These are phyloP conservation scores for Yamadazyma oceani DNA, from an alignment of 1,139 yeast species.

Conservation along the genomic window DNA sequence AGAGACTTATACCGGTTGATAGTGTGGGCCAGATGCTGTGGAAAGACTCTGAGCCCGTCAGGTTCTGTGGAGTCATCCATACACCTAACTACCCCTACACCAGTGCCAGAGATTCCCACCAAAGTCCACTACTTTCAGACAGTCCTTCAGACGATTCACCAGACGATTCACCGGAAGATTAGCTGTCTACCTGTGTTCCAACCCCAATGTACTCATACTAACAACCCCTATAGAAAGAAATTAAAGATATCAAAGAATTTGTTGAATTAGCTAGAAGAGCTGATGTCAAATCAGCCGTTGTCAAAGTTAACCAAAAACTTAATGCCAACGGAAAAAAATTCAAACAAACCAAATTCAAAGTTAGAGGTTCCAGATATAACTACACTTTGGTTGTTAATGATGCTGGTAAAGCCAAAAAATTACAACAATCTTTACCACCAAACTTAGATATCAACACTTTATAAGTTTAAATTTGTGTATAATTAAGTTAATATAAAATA, in stretches of 20 bases:
- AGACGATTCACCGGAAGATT: too few species aligned
- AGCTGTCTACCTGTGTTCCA: too few species aligned
- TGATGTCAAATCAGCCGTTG: slow-evolving; percentile 90
- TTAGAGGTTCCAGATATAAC: slow-evolving; percentile 92
- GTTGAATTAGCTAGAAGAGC: slow-evolving; percentile 97
- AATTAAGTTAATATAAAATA: slow-evolving; percentile 7
- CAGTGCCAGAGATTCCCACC: too few species aligned
- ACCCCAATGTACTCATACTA: too few species aligned
- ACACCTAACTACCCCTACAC: too few species aligned
- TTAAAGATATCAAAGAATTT: slow-evolving; percentile 96
- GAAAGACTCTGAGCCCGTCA: too few species aligned
- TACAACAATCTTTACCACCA: slow-evolving; percentile 98
- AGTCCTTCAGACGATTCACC: too few species aligned
- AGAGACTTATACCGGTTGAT: too few species aligned
- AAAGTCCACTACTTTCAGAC: too few species aligned
- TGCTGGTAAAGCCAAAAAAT: slow-evolving; percentile 96
- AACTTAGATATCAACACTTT: slow-evolving; percentile 75
- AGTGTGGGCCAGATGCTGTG: too few species aligned
- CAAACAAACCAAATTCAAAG: slow-evolving; percentile 98
- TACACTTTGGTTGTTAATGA: slow-evolving; percentile 97
- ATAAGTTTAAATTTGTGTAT: slow-evolving; percentile 32
- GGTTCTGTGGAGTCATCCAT: too few species aligned
- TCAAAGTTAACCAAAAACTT: slow-evolving; percentile 85
- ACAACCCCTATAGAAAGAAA: slow-evolving; percentile 52
- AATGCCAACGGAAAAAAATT: slow-evolving; percentile 81